Base-by-base conservation (phyloP, 495 filamentous ascomycete species). In the Penicillium lagena region DNA sequence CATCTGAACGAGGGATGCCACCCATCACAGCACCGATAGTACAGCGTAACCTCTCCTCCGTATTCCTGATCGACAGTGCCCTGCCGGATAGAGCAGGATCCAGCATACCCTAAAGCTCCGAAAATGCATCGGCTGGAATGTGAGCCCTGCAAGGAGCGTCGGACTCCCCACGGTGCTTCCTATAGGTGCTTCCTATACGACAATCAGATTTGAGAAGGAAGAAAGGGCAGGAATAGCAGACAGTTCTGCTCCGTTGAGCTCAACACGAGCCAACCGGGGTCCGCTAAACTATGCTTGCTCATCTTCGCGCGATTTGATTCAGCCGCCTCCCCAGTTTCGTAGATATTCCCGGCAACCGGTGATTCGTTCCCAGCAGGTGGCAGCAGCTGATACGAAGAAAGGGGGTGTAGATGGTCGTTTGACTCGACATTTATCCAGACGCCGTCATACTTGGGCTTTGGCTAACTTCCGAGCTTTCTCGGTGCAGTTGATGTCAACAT, bases 21-120 rank as follows among this genome's bases (percentile, higher is more conserved):
- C 35, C 13, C 30, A 41, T 42, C 41, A 46, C 29, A 10, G 22
- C 43, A 32, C 35, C 9, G 28, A 15, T 40, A 37, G 33, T 29
- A 12, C 11, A 33, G 36, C 31, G 39, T 29, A 28, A 17, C 28
- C 31, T 32, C 9, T 17, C 28, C 29, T 29, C 22, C 14, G 7
- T 22, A 22, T 3, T 22, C 22, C 6, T 43, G 58, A 60, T 60
- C 55, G 38, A 34, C 51, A 34, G 12, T 3, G 10, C 12, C 15
- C 34, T 50, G n/a, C 51, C 51, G 7, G 39, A 49, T 45, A 29
- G 30, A 47, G 54, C 17, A 50, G 44, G 41, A 44, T 12, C 32
- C 45, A 42, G 47, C 58, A 60, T 60, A 55, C 55, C 34, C 49
- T 51, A 49, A 60, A 58, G 37, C 49, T 60, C 58, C 51, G 58